These are phyloP conservation scores for Diaporthe vaccinii DNA, from an alignment of 2,329 filamentous ascomycete genomes.

Conservation along the genomic window DNA sequence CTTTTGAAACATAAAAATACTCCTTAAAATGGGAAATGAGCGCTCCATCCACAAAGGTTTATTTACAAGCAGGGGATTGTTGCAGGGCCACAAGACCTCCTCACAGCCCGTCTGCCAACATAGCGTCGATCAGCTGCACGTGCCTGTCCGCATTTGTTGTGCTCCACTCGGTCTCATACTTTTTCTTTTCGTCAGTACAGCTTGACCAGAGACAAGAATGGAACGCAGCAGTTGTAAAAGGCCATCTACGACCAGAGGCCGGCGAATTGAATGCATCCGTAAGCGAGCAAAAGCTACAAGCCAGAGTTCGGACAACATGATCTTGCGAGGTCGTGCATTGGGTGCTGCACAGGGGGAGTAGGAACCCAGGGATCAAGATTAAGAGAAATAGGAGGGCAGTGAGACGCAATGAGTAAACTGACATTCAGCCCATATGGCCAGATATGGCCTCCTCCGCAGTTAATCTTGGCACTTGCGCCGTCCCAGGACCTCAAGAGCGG, in stretches of 20 bases:
- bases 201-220: background rate
- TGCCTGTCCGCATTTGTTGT: constrained; percentile 60
- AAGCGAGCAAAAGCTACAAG: background rate
- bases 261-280: background rate
- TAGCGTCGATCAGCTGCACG: constrained; percentile 58
- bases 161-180: constrained; percentile 59
- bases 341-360: background rate
- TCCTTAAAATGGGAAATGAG: background rate
- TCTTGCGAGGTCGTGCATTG: background rate
- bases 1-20: background rate
- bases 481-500: constrained; percentile 58
- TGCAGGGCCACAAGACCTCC: background rate
- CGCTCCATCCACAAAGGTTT: background rate
- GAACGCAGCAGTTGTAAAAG: background rate
- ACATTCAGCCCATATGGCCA: constrained; percentile 58
- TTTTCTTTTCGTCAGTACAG: background rate
- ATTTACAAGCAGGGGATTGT: background rate
- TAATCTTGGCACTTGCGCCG: constrained; percentile 53
- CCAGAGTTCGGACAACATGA: background rate
- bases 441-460: constrained; percentile 56
- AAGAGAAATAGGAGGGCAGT: no score
- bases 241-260: no score
- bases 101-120: constrained; percentile 58
- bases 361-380: no score
- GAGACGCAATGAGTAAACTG: background rate